Base-by-base conservation (phyloP, 768 basidiomycete species). In the Panaeolus papilionaceus region DNA sequence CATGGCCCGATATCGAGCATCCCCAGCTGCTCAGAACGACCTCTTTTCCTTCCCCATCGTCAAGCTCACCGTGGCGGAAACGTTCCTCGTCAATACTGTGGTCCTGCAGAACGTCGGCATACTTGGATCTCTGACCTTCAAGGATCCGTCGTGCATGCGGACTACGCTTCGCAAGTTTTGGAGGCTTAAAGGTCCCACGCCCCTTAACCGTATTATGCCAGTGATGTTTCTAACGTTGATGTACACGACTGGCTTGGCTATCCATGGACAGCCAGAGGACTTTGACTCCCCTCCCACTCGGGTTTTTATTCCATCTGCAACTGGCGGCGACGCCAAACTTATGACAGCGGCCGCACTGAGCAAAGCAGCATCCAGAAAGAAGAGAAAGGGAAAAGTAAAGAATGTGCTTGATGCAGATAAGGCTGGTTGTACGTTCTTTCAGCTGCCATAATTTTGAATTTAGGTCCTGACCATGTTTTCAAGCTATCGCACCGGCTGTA, bases 51-150 rank as follows among this genome's bases (percentile, higher is more conserved):
- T 79, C 66, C 37, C 62, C 9, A 76, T 79, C 62, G 77, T 72
- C 20, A 78, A 75, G 38, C 75, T 81, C 16, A 71, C 72, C 2
- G 44, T 39, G 6, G 62, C 64, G 14, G 73, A 79, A 64, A 78
- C 79, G 12, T 72, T 75, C 51, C 68, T 73, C 4, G 73, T 79
- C 18, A 79, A 79, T 58, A 71, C 73, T 33, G 70, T 79, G 28
- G 61, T 75, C 16, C 69, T 79, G 70, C 69, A 72, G 67, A 75
- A 75, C 18, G 69, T 72, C 4, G 75, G 74, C 42, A 67, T 75
- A n/a, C 47, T 68, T 2, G 77, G 76, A 12, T 74, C 74, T 11
- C 40, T 79, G 12, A 75, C 74, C 0, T 79, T 78, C 62, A 37
- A 71, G 4, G 74, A 74, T 12, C 73, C 69, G 37, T 26, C 47